phyloP scores from a whole-genome alignment of 2,329 filamentous ascomycete genomes.

The Knufia fluminis region DNA sequence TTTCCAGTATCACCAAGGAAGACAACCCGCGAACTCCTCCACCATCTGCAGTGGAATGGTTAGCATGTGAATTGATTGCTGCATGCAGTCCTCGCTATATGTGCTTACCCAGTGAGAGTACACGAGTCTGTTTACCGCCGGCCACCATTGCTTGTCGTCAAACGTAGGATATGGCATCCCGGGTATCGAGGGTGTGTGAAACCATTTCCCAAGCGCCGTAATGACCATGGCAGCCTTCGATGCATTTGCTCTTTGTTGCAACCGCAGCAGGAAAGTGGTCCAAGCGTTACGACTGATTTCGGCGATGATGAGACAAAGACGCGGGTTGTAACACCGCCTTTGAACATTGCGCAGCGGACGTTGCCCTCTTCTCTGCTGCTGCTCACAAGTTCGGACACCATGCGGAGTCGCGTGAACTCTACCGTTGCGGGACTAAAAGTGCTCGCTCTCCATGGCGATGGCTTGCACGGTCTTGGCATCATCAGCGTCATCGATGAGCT shows the following conservation, averaged over 20 bases:
- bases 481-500: slow-evolving; percentile 16
- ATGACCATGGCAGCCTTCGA: no score
- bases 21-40: slow-evolving; percentile 35
- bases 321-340: neutral
- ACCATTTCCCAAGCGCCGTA: no score
- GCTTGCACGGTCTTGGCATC: slow-evolving; percentile 16
- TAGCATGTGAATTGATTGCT: slow-evolving; percentile 5
- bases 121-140: neutral
- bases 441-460: slow-evolving; percentile 16
- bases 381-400: neutral
- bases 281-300: neutral
- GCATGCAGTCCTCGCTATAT: neutral
- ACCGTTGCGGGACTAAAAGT: slow-evolving; percentile 8
- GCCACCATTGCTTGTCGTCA: neutral
- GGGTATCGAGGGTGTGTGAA: neutral
- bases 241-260: neutral
- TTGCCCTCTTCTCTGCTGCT: no score
- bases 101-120: slow-evolving; percentile 14
- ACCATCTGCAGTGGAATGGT: slow-evolving; percentile 27
- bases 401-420: neutral
- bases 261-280: neutral
- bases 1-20: slow-evolving; percentile 28
- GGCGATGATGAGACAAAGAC: neutral
- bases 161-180: neutral
- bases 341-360: no score